Base-by-base conservation (phyloP, 2,329 filamentous ascomycete genomes). In the Ampelomyces quisqualis region DNA sequence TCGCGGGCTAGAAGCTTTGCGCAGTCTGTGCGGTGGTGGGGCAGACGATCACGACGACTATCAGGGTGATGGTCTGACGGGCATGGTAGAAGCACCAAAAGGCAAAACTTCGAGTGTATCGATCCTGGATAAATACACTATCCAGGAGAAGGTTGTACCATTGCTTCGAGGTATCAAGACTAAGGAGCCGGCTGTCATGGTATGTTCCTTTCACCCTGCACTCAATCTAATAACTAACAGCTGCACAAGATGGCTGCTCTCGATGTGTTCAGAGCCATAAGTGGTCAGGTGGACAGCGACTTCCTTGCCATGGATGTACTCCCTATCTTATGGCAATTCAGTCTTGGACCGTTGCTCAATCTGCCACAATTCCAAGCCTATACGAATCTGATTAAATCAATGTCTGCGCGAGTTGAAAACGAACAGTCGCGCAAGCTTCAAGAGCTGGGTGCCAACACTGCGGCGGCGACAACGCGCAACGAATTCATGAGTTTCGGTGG, bases 121-220 rank as follows among this genome's bases (percentile, higher is more conserved):
- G 2, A 90, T 91, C 3, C 74, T 98, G 19, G 93, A 98, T 72
- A 97, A 97, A 67, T 97, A 93, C 62, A 97, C 93, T 0, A 91
- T 98, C 72, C 93, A 98, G 66, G 93, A 98, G 65, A 97, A 96
- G 73, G 87, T 98, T 22, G 80, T 97, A 0, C 93, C 93, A 0
- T 73, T 97, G 4, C 77, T 98, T 46, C 90, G 88, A 60, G 90
- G 78, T 2, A 97, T 98, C 72, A 97, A 95, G 70, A 98, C 93
- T 0, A 97, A 95, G 64, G 93, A 98, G 66, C 93, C 93, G 0
- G 90, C 90, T 6, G 93, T 98, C 7, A 97, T 97, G 88, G 72
- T 74, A 65, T 50, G 68, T 49, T 7, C 11, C 3, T 4, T 14
- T n/a, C 7, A 27, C 1, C 7, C 24, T 3, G n/a, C 7, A 15